A percentile compares a stretch with the other conserved stretches of the same genome.
These are phyloP conservation scores for Sarcodon aspratus DNA, from an alignment of 768 basidiomycete genomes.

Conservation along the genomic window DNA sequence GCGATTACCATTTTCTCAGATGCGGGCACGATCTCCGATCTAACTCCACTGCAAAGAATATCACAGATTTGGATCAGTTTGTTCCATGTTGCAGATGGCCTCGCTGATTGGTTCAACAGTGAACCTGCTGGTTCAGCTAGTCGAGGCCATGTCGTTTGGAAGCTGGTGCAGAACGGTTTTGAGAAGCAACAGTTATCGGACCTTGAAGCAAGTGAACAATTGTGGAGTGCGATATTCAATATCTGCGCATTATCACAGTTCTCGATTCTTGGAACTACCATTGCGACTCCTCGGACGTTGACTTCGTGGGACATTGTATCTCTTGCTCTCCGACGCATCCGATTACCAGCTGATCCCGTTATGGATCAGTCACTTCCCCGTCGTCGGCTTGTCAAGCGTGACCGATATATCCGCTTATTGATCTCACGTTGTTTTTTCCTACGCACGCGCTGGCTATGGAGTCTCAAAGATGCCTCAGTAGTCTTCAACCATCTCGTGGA, in stretches of 20 bases:
- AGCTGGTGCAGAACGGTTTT: conserved; percentile 19
- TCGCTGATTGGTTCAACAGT: neutral
- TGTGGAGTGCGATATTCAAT: conserved; percentile 64
- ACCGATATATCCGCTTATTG: conserved; percentile 60
- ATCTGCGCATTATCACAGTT: conserved; percentile 75
- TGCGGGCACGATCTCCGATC: conserved; percentile 6
- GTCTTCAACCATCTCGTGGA: conserved; percentile 56
- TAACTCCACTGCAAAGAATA: conserved; percentile 23
- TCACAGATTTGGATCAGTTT: conserved; percentile 70
- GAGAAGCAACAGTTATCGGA: conserved; percentile 16
- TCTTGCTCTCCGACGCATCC: conserved; percentile 45
- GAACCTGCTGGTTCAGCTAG: conserved; percentile 9
- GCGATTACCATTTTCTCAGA: conserved; percentile 26
- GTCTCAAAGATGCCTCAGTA: conserved; percentile 37
- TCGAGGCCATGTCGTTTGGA: conserved; percentile 32
- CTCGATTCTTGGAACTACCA: conserved; percentile 39
- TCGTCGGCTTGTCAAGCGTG: conserved; percentile 38
- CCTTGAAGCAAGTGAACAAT: conserved; percentile 44
- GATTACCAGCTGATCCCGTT: conserved; percentile 35
- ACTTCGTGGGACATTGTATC: conserved; percentile 59
- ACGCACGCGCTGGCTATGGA: conserved; percentile 71
- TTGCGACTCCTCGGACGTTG: conserved; percentile 27
- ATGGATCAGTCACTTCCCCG: conserved; percentile 26
- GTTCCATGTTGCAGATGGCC: conserved; percentile 33
- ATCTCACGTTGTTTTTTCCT: conserved; percentile 67